These are phyloP conservation scores for Cynanchum wilfordii DNA, from an alignment of 257 asterid genomes.

Conservation along the genomic window DNA sequence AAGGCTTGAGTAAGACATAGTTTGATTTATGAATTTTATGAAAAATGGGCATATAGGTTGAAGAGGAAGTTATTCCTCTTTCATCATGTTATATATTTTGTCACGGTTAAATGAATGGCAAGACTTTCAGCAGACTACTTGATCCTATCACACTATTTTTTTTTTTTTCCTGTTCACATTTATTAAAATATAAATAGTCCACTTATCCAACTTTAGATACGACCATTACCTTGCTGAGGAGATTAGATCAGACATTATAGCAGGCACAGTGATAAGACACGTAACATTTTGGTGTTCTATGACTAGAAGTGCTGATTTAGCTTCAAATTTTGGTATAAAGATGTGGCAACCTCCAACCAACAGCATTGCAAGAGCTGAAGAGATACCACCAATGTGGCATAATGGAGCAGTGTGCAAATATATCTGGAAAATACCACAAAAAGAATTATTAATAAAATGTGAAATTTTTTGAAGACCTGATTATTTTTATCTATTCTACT, in stretches of 20 bases:
- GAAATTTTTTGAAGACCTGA: not conserved
- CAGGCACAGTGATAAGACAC: conserved; percentile 76
- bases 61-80: not conserved
- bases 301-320: conserved; percentile 49
- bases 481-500: not conserved
- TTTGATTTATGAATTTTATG: not conserved
- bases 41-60: not conserved
- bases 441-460: not conserved
- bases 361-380: conserved; percentile 84
- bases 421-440: conserved; percentile 35
- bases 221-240: conserved; percentile 40
- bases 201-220: not conserved
- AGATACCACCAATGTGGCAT: conserved; percentile 94
- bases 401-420: conserved; percentile 81
- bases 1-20: not conserved
- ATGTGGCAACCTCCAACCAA: conserved; percentile 87
- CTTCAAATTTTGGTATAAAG: conserved; percentile 67
- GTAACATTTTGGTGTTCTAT: conserved; percentile 57
- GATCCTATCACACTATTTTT: not conserved
- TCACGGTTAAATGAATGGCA: not conserved
- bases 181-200: too few relatives aligned
- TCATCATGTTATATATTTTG: not conserved
- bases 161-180: not conserved
- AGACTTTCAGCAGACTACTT: not conserved
- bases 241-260: conserved; percentile 88